Conservation (phyloP, 108 stramenopile genomes). For the Fistulifera pelliculosa region DNA sequence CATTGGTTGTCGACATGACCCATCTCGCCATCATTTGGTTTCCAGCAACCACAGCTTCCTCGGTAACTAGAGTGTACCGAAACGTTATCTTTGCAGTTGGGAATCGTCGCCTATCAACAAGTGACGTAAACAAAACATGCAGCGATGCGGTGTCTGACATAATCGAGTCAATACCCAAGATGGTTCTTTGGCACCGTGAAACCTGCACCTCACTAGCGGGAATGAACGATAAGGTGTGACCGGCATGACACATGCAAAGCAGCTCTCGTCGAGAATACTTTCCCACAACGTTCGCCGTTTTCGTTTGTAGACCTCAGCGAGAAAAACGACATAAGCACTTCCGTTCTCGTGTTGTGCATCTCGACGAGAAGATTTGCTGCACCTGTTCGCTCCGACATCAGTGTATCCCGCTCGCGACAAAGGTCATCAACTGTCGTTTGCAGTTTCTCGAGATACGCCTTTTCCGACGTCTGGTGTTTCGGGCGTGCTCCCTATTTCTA, state of each 20-base stretch:
- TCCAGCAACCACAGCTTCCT: constrained; percentile 82
- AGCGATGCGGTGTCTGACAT: constrained; percentile 89
- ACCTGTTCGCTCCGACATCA: constrained; percentile 61
- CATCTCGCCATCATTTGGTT: constrained; percentile 93
- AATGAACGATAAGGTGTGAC: constrained; percentile 93
- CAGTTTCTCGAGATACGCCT: constrained; percentile 90
- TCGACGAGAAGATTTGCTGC: constrained; percentile 69
- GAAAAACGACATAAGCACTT: constrained; percentile 76
- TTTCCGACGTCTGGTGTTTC: constrained; percentile 89
- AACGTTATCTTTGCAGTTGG: constrained; percentile 70
- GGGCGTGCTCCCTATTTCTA: constrained; percentile 89
- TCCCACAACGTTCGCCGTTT: constrained; percentile 74
- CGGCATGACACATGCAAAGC: constrained; percentile 73
- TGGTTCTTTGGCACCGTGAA: constrained; percentile 83
- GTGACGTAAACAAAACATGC: constrained; percentile 67
- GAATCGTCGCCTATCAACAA: constrained; percentile 66
- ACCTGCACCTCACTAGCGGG: constrained; percentile 84
- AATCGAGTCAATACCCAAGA: constrained; percentile 90
- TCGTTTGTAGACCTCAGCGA: constrained; percentile 63
- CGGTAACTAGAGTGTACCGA: constrained; percentile 80
- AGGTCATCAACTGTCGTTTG: constrained; percentile 87
- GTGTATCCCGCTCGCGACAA: constrained; percentile 70
- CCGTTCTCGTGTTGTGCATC: constrained; percentile 76
- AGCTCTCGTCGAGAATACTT: constrained; percentile 81
- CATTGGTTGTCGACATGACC: constrained; percentile 86